Base-by-base conservation (phyloP, 495 filamentous ascomycete genomes). In the Hypoxylon lienhwacheense region DNA sequence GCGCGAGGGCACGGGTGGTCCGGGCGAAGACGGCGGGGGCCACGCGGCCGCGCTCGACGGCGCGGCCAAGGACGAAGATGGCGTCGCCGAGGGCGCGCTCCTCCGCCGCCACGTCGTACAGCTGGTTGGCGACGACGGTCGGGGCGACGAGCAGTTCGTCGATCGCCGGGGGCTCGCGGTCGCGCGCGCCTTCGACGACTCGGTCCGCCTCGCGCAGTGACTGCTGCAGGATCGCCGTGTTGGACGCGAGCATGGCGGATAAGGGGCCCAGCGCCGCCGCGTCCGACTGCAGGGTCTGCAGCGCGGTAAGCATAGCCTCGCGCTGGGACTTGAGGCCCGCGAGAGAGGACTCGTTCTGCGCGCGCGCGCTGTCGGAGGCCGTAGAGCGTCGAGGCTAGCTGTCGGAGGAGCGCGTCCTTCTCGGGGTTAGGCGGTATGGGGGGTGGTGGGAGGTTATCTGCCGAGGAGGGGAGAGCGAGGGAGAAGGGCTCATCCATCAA, bases 351-450 rank as follows among this genome's bases (percentile, higher is more conserved):
- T 81, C 74, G 59, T 88, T 88, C 48, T 90, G 84, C 6, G 72
- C 59, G 29, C 85, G 83, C 82, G 36, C 74, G 73, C 17, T 81
- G 80, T 1, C 92, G 81, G 46, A 85, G 85, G 31, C 80, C 68
- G 52, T 82, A 70, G 7, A 98, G 72, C 1, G 84, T 81, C 19
- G 75, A 74, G 37, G 87, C 88, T 17, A 98, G 79, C 11, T 89
- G 85, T 33, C 84, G 80, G 7, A 96, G 80, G 17, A 98, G 82
- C 25, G 85, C 84, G 67, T 97, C 91, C 66, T 97, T 98, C 72
- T 98, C 90, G 5, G 93, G 93, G 67, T 98, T 98, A 1, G 90
- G 92, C 1, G 93, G 93, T 42, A 96, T 89, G 7, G 91, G 92
- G 0, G 92, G 92, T 0, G 88, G 83, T 5, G 78, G 69, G 28